Evolutionary conservation across 192 early-diverging fungal species (phyloP).

Genomic region (Coemansia sp.): DNA sequence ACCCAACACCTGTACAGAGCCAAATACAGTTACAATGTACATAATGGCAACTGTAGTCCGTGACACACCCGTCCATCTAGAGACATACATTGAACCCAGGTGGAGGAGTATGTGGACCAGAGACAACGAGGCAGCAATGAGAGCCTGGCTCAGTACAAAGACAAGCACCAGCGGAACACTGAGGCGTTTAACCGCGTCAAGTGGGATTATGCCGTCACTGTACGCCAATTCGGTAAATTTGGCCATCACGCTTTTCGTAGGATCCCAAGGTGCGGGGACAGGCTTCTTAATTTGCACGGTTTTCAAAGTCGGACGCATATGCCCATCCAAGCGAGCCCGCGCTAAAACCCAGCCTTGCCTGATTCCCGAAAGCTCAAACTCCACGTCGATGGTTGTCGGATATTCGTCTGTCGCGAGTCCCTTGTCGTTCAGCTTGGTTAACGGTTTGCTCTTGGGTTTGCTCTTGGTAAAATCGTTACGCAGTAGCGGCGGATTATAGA

Average conservation of each 20-base stretch:
- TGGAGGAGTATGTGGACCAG: neutral
- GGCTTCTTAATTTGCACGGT: no score
- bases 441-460: neutral
- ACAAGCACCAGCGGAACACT: neutral
- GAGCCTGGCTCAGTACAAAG: neutral
- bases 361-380: no score
- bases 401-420: no score
- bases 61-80: neutral
- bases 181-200: neutral
- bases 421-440: neutral
- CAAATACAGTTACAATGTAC: neutral
- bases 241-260: no score
- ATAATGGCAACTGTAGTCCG: neutral
- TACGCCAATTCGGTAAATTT: neutral
- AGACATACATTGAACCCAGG: neutral
- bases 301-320: no score
- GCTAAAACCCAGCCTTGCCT: no score
- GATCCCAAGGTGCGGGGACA: no score
- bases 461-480: conserved; percentile 5
- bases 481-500: neutral
- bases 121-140: neutral
- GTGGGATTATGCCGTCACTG: neutral
- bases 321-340: no score
- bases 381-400: no score
- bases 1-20: neutral